Evolutionary conservation across 2,329 filamentous ascomycete genomes (phyloP).

Genomic region (Aspergillus pseudotamarii): DNA sequence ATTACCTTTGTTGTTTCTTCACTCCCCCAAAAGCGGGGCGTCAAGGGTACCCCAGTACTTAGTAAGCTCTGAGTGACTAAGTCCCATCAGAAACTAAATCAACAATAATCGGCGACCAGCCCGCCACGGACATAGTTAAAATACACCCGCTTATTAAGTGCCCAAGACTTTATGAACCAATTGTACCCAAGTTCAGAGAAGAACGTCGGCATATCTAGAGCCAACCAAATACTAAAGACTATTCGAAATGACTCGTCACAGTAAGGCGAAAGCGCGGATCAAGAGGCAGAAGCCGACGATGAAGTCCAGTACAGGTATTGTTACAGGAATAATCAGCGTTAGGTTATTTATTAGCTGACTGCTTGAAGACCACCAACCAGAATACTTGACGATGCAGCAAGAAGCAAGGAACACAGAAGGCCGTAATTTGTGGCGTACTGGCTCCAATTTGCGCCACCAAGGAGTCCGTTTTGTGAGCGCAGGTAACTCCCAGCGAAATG

Average conservation of each 20-base stretch:
- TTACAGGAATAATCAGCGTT: neutral
- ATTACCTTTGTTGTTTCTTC: neutral
- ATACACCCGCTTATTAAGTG: too few relatives aligned
- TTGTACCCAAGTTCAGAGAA: neutral
- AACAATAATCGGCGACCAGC: too few relatives aligned
- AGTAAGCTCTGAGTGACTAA: neutral
- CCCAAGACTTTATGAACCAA: neutral
- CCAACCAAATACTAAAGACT: neutral
- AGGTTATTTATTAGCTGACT: constrained; percentile 11
- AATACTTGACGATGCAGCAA: constrained; percentile 54
- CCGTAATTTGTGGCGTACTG: constrained; percentile 51
- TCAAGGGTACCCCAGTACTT: neutral
- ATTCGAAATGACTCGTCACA: constrained; percentile 21
- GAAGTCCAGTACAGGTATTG: constrained; percentile 8
- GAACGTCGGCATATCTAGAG: neutral
- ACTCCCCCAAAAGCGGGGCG: neutral
- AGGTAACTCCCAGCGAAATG: constrained; percentile 48
- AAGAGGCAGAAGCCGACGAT: constrained; percentile 8
- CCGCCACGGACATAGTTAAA: too few relatives aligned
- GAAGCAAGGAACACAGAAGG: constrained; percentile 61
- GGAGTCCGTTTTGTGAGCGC: constrained; percentile 64
- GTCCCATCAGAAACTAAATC: too few relatives aligned
- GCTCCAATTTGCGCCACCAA: constrained; percentile 57
- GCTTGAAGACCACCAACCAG: constrained; percentile 21
- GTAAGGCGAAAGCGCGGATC: constrained; percentile 19